These are phyloP conservation scores for Huntiella omanensis DNA, from an alignment of 2,329 filamentous ascomycete genomes.

Conservation along the genomic window DNA sequence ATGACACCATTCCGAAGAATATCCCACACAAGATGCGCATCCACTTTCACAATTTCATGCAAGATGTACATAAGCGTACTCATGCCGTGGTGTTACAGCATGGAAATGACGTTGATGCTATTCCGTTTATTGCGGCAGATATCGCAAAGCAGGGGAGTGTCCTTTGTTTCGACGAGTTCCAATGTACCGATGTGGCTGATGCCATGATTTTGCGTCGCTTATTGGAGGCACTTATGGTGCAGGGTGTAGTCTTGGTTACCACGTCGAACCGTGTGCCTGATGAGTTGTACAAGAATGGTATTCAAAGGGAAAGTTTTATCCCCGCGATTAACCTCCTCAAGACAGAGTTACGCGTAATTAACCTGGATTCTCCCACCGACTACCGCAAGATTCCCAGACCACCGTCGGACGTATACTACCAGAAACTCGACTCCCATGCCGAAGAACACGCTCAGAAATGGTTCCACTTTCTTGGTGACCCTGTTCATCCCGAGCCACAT, in stretches of 20 bases:
- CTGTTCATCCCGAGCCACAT: slow-evolving; percentile 55
- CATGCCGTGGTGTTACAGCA: slow-evolving; percentile 80
- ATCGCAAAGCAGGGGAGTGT: slow-evolving; percentile 74
- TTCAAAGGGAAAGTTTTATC: slow-evolving; percentile 87
- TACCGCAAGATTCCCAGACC: slow-evolving; percentile 94
- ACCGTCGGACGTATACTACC: slow-evolving; percentile 84
- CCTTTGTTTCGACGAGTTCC: slow-evolving; percentile 95
- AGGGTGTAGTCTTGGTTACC: slow-evolving; percentile 90
- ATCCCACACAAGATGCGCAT: slow-evolving; percentile 77
- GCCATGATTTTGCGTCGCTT: slow-evolving; percentile 89
- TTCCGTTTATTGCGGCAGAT: slow-evolving; percentile 86
- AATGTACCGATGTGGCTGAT: slow-evolving; percentile 94
- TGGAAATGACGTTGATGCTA: slow-evolving; percentile 73
- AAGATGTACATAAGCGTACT: slow-evolving; percentile 79
- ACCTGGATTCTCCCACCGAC: slow-evolving; percentile 86
- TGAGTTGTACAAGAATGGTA: slow-evolving; percentile 94
- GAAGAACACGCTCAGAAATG: slow-evolving; percentile 74
- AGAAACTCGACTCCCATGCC: slow-evolving; percentile 63
- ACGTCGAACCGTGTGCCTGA: slow-evolving; percentile 94
- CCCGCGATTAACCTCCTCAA: slow-evolving; percentile 90
- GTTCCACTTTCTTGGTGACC: slow-evolving; percentile 87
- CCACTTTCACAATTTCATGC: slow-evolving; percentile 99
- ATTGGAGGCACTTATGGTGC: slow-evolving; percentile 79
- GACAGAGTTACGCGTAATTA: slow-evolving; percentile 66
- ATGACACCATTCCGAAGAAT: slow-evolving; percentile 67